Base-by-base conservation (phyloP, 805 yeast species). In the Nakazawaea pomicola region DNA sequence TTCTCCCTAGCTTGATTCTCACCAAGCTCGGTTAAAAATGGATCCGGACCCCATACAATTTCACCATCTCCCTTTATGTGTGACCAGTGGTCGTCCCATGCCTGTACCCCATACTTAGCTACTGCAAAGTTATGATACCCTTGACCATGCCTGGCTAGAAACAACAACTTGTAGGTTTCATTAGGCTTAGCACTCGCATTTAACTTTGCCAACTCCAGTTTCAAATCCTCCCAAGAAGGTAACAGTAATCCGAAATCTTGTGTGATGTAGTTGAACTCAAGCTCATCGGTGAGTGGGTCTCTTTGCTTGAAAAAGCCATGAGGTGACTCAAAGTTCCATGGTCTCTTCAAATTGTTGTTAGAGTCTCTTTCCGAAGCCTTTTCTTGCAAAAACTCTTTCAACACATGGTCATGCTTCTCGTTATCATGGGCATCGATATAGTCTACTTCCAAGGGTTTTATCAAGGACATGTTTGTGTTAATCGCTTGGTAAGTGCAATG, bases 91-190 rank as follows among this genome's bases (percentile, higher is more conserved):
- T 53, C 49, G 49, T 75, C 59, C 89, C 87, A 81, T n/a, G 58
- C 73, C 2, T 67, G 66, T 15, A 64, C 41, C 9, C 86, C 86
- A 49, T 77, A 78, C 44, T 72, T 67, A 17, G 59, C 61, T 12
- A 78, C 75, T 3, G 75, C 70, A 33, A 65, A 63, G 49, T 81
- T 81, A 47, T 81, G 89, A 52, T 60, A 73, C 0, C 87, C 88
- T 55, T 80, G 84, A 5, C 87, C 88, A 50, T 81, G 88, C 53
- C 88, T 67, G 9, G 82, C 80, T 40, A 75, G 64, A 36, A 75
- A 68, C 3, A 78, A 44, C 35, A 78, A 50, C 49, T 77, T 78
- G 55, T 65, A 76, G 27, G 47, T 44, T 31, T 61, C 78, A 45
- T 70, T 65, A 1, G 48, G 49, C 0, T 48, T 44, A 15, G 70